These are phyloP conservation scores for Phaffomyces antillensis DNA, from an alignment of 805 yeast species.

Conservation along the genomic window DNA sequence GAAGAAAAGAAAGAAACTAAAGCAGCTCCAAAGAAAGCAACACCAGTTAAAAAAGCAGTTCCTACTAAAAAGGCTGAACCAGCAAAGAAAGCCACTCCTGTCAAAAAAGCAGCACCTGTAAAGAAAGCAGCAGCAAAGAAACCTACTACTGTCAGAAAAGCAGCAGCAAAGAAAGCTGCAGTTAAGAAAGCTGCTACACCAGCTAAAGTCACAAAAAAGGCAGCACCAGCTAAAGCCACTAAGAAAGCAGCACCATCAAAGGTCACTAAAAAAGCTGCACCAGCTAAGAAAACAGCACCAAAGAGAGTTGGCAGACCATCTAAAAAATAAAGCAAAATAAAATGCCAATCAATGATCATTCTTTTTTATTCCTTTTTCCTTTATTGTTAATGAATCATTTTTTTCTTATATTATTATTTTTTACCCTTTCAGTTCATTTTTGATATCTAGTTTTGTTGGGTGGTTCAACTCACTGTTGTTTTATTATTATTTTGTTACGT, in stretches of 20 bases:
- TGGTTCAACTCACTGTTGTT: not conserved
- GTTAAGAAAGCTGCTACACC: slow-evolving; percentile 7
- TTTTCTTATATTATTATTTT: no score
- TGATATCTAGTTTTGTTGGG: not conserved
- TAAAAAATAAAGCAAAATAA: slow-evolving; percentile 4
- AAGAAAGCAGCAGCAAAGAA: slow-evolving; percentile 24
- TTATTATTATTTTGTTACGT: not conserved
- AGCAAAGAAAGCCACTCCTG: slow-evolving; percentile 8
- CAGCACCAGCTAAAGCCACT: slow-evolving; percentile 14
- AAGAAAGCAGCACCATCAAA: not conserved
- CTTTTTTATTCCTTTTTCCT: not conserved
- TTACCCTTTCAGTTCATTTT: no score
- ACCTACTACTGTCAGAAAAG: slow-evolving; percentile 5
- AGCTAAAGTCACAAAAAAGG: slow-evolving; percentile 15
- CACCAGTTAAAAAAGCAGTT: slow-evolving; percentile 12
- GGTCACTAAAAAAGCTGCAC: slow-evolving; percentile 18
- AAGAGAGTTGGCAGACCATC: slow-evolving; percentile 9
- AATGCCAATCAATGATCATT: not conserved
- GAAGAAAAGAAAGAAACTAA: slow-evolving; percentile 6
- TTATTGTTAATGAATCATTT: not conserved
- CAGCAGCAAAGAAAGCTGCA: slow-evolving; percentile 12
- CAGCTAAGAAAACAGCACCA: slow-evolving; percentile 17
- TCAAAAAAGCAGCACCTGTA: slow-evolving; percentile 23
- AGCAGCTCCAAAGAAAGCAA: slow-evolving; percentile 8
- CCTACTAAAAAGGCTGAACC: slow-evolving; percentile 16